Evolutionary conservation across 1,139 yeast species (phyloP).

Genomic region (Arxiozyma telluris): DNA sequence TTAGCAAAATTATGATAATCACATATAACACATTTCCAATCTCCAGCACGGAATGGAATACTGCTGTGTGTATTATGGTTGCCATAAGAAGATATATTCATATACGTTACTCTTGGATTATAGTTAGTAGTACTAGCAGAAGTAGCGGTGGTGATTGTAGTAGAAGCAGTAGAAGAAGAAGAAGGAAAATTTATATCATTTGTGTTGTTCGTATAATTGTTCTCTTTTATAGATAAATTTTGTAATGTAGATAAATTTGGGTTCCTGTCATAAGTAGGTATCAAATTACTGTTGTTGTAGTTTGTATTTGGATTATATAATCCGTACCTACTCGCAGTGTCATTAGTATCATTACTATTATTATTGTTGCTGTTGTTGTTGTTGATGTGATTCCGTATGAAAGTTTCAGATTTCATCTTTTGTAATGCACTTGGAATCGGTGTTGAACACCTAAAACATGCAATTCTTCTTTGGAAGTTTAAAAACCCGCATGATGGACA

Average conservation of each 20-base stretch:
- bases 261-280: neutral
- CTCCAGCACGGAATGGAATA: conserved; percentile 94
- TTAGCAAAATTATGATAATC: conserved; percentile 91
- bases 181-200: neutral
- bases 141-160: too few species aligned
- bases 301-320: neutral
- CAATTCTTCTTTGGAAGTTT: conserved; percentile 88
- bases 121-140: neutral
- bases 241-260: neutral
- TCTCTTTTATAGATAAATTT: too few species aligned
- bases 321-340: neutral
- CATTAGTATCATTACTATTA: conserved; percentile 8
- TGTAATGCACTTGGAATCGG: conserved; percentile 49
- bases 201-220: neutral
- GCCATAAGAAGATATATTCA: conserved; percentile 3
- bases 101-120: neutral
- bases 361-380: conserved; percentile 2
- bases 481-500: conserved; percentile 95
- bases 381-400: conserved; percentile 19
- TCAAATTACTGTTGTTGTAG: conserved; percentile 10
- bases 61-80: conserved; percentile 14
- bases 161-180: too few species aligned
- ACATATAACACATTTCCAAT: conserved; percentile 85
- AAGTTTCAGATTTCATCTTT: conserved; percentile 37
- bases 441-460: conserved; percentile 87